Percentiles rank a stretch among this genome's conserved stretches.
Evolutionary conservation across 352 stramenopile species (phyloP).

Genomic region (Phytophthora sansomeana): DNA sequence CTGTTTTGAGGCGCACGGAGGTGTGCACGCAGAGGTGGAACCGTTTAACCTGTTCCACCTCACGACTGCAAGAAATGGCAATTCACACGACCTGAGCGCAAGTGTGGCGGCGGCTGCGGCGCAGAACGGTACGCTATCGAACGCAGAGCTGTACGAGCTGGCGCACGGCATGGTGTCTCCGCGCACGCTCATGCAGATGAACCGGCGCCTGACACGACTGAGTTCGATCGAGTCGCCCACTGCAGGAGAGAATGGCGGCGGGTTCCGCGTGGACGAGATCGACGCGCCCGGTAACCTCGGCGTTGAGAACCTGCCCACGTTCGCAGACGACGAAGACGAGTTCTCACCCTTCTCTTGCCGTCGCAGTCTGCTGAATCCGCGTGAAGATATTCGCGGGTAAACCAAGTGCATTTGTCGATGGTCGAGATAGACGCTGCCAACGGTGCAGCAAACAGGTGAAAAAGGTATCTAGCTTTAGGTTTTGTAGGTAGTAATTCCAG

Average conservation of each 20-base stretch:
- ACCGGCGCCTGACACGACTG: constrained; percentile 62
- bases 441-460: constrained; percentile 2
- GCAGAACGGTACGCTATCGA: constrained; percentile 50
- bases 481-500: constrained; percentile 6
- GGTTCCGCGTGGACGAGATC: constrained; percentile 58
- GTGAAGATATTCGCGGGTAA: constrained; percentile 56
- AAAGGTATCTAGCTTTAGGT: constrained; percentile 12
- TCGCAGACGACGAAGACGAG: constrained; percentile 47
- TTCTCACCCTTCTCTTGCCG: constrained; percentile 42
- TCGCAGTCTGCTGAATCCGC: constrained; percentile 50
- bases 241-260: constrained; percentile 27
- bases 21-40: constrained; percentile 67
- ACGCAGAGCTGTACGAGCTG: constrained; percentile 84
- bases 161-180: constrained; percentile 83
- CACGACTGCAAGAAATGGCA: constrained; percentile 7
- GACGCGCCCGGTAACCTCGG: constrained; percentile 44
- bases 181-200: constrained; percentile 71
- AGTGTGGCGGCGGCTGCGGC: constrained; percentile 20
- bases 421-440: constrained; percentile 9
- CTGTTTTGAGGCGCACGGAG: constrained; percentile 80
- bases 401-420: background rate
- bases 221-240: constrained; percentile 86
- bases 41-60: constrained; percentile 74
- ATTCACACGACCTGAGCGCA: constrained; percentile 16
- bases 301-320: constrained; percentile 36